These are phyloP conservation scores for Talaromyces liani DNA, from an alignment of 495 filamentous ascomycete genomes.

Conservation along the genomic window DNA sequence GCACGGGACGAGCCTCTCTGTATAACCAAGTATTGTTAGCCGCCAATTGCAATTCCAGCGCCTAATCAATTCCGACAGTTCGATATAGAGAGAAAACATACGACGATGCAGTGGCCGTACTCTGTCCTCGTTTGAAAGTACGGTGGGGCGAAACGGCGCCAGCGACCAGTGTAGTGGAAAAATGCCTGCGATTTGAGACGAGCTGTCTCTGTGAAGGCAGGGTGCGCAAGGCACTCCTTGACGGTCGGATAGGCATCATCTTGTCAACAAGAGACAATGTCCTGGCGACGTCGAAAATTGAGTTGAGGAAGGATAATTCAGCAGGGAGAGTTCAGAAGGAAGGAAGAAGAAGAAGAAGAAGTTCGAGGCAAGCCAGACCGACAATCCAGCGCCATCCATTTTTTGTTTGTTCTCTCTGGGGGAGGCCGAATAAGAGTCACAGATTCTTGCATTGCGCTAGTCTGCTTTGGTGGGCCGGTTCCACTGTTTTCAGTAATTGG, in stretches of 20 bases:
- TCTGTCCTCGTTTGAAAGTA: slow-evolving; percentile 38
- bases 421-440: background rate
- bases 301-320: background rate
- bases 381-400: slow-evolving; percentile 1
- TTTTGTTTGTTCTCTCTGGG: background rate
- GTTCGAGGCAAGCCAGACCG: slow-evolving; percentile 13
- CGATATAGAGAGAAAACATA: slow-evolving; percentile 20
- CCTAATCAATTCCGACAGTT: background rate
- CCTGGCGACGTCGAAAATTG: slow-evolving; percentile 21
- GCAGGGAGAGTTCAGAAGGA: slow-evolving; percentile 14
- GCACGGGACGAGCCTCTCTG: slow-evolving; percentile 44
- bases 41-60: background rate
- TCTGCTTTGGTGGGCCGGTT: background rate
- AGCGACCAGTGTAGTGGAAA: slow-evolving; percentile 34
- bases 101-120: slow-evolving; percentile 39
- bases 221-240: slow-evolving; percentile 39
- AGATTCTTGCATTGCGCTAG: background rate
- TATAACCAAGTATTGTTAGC: background rate
- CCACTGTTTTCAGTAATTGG: background rate
- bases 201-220: slow-evolving; percentile 35
- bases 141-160: slow-evolving; percentile 40
- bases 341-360: slow-evolving; percentile 18
- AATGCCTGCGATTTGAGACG: slow-evolving; percentile 29
- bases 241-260: slow-evolving; percentile 45
- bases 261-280: slow-evolving; percentile 24